phyloP scores from a whole-genome alignment of 1,284 basidiomycete genomes.

The Phellinidium pouzarii region DNA sequence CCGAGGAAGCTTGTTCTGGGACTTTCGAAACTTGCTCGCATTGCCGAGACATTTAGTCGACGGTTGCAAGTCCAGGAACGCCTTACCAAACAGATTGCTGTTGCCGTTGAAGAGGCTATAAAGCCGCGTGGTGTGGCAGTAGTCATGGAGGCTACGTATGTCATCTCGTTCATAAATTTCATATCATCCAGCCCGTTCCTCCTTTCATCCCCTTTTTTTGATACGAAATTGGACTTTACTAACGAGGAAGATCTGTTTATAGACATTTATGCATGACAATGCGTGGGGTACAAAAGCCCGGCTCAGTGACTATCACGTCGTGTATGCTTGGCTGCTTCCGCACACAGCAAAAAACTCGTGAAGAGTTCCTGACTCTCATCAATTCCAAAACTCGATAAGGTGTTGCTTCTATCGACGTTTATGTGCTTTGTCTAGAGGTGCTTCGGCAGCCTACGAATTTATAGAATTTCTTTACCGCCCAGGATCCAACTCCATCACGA shows the following conservation, averaged over 20 bases:
- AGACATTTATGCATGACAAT: slow-evolving; percentile 99
- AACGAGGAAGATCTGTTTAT: slow-evolving; percentile 17
- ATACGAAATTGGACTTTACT: background rate
- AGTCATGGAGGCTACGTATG: slow-evolving; percentile 96
- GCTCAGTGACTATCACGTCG: slow-evolving; percentile 92
- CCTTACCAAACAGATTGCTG: slow-evolving; percentile 94
- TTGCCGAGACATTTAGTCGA: slow-evolving; percentile 96
- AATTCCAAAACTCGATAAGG: slow-evolving; percentile 29
- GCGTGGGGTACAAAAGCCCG: slow-evolving; percentile 99
- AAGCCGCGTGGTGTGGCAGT: slow-evolving; percentile 97
- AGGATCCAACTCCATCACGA: slow-evolving; percentile 15
- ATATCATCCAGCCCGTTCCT: slow-evolving; percentile 9
- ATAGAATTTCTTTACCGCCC: slow-evolving; percentile 29
- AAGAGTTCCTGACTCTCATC: slow-evolving; percentile 85
- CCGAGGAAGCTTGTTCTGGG: slow-evolving; percentile 94
- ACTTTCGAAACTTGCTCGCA: slow-evolving; percentile 94
- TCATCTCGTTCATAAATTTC: slow-evolving; percentile 22
- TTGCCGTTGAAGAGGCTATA: slow-evolving; percentile 96
- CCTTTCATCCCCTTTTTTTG: slow-evolving; percentile 6
- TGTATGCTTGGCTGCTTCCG: slow-evolving; percentile 99
- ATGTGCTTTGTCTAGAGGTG: too few species aligned
- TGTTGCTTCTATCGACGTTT: background rate
- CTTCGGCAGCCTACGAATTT: slow-evolving; percentile 14
- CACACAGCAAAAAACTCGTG: slow-evolving; percentile 93
- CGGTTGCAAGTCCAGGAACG: slow-evolving; percentile 97